Base-by-base conservation (phyloP, 2,329 filamentous ascomycete species). In the Fusarium secorum region DNA sequence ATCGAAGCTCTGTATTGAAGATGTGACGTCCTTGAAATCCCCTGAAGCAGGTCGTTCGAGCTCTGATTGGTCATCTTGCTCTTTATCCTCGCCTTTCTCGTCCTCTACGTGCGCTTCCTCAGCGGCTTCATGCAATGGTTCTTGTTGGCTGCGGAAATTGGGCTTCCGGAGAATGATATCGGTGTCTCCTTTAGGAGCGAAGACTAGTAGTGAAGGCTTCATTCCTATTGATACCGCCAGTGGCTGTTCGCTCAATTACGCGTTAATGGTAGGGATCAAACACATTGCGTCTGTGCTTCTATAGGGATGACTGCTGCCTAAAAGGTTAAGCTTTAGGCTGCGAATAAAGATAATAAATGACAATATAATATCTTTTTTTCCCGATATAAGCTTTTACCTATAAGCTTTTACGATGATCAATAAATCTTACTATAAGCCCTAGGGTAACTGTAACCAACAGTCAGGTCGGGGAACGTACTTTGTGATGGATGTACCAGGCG, bases 31-130 rank as follows among this genome's bases (percentile, higher is more conserved):
- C 0, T 9, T 6, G 5, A 35, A 28, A 17, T n/a, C 30, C 11
- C 26, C n/a, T 15, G 1, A 4, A 1, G 1, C 26, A 1, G 7
- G 39, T 33, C 0, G 32, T 17, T 35, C 7, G 14, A 3, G 24
- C 14, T 26, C 39, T 2, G 2, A 8, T 18, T 45, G 32, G 4
- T 24, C 9, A 5, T 30, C 30, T 5, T 26, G 15, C 10, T 22
- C 11, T 15, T 7, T 10, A 2, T 18, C 1, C 17, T 35, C 14
- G 22, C 15, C 6, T 6, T 18, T 22, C 28, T 33, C 15, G 14
- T 18, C n/a, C 28, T 4, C 14, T 3, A 0, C 14, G 0, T n/a
- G n/a, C n/a, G n/a, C n/a, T n/a, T n/a, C n/a, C n/a, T 46, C 20
- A 22, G 14, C 2, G 2, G 14, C 15, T 32, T 3, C 0, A 0